Percentiles rank a stretch among this genome's conserved stretches.
Evolutionary conservation across 305 asterid genomes (phyloP).

Genomic region (Striga hermonthica): DNA sequence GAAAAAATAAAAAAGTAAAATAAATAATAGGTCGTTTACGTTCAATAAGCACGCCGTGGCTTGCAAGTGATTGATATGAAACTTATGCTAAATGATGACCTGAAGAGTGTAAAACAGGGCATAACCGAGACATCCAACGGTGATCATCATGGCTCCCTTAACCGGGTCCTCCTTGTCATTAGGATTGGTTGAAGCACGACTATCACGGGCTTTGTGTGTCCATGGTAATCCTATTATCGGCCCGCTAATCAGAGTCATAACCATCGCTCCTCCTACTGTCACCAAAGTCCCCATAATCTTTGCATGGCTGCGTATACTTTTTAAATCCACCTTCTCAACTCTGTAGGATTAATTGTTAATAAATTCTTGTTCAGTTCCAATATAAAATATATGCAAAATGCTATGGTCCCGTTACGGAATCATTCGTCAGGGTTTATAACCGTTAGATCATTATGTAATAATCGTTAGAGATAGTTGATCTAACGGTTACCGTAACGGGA

Average conservation of each 20-base stretch:
- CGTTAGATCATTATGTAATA: no score
- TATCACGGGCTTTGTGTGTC: conserved; percentile 38
- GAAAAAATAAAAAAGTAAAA: no score
- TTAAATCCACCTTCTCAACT: conserved; percentile 45
- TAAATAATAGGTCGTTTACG: no score
- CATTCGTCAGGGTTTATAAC: no score
- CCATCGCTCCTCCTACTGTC: conserved; percentile 51
- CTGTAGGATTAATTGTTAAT: conserved; percentile 25
- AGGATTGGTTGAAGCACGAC: conserved; percentile 25
- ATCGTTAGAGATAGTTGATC: no score
- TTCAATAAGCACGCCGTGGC: no score
- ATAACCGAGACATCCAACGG: conserved; percentile 63
- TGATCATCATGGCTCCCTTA: conserved; percentile 61
- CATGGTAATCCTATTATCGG: conserved; percentile 47
- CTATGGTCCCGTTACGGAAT: no score
- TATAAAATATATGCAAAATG: background rate
- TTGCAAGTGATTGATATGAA: background rate
- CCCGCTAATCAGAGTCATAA: conserved; percentile 50
- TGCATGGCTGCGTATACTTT: conserved; percentile 48
- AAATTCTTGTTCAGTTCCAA: background rate
- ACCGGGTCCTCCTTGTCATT: conserved; percentile 45
- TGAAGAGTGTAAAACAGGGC: conserved; percentile 64
- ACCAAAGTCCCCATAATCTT: conserved; percentile 47
- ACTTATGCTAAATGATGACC: conserved; percentile 35
- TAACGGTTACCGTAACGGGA: no score